phyloP scores from a whole-genome alignment of 2,329 filamentous ascomycete species.

The Sordariomycetes sp. region DNA sequence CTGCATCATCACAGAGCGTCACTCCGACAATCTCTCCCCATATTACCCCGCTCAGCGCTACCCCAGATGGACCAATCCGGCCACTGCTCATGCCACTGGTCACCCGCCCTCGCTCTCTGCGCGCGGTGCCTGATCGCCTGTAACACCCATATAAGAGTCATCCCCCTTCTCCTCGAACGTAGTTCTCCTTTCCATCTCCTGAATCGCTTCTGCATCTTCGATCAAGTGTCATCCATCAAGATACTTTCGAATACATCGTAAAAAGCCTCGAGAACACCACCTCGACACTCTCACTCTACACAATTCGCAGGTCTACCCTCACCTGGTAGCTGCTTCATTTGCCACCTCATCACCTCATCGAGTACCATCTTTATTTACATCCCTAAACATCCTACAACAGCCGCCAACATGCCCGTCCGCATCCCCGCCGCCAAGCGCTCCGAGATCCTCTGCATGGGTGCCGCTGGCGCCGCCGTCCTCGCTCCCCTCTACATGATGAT shows the following conservation, averaged over 20 bases:
- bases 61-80: conserved; percentile 1
- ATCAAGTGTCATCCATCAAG: too few species aligned
- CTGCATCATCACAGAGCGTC: neutral
- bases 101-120: neutral
- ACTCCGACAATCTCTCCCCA: neutral
- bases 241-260: neutral
- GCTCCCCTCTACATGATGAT: conserved; percentile 49
- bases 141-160: conserved; percentile 2
- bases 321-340: too few species aligned
- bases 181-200: neutral
- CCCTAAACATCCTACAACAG: neutral
- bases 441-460: conserved; percentile 43
- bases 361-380: too few species aligned
- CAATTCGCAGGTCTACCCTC: neutral
- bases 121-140: too few species aligned
- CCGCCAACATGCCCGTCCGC: conserved; percentile 31
- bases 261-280: neutral
- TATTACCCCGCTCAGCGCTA: conserved; percentile 4
- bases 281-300: neutral
- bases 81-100: conserved; percentile 1
- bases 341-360: too few species aligned
- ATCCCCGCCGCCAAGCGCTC: conserved; percentile 33
- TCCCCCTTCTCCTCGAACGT: neutral
- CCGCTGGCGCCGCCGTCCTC: conserved; percentile 43
- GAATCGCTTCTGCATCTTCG: too few species aligned